A percentile compares a stretch with the other conserved stretches of the same genome.
Evolutionary conservation across 2,329 filamentous ascomycete genomes (phyloP).

Genomic region (Claviceps spartinae): DNA sequence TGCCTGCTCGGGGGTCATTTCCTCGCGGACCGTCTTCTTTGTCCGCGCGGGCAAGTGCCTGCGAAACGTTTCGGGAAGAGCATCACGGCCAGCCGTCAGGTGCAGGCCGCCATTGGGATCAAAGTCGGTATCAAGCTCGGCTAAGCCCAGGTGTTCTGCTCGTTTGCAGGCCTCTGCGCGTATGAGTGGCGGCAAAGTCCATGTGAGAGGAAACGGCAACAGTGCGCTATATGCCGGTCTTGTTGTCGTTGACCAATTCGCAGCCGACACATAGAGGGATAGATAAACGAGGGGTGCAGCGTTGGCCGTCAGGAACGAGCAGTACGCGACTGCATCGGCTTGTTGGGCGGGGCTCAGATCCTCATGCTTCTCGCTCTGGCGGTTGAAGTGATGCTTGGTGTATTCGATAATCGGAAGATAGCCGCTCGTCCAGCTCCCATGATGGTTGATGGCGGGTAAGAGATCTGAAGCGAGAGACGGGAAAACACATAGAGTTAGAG

Average conservation of each 20-base stretch:
- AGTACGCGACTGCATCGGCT: slow-evolving; percentile 38
- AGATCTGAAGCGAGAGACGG: slow-evolving; percentile 27
- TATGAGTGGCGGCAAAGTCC: slow-evolving; percentile 64
- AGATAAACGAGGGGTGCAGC: slow-evolving; percentile 72
- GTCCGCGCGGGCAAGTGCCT: slow-evolving; percentile 25
- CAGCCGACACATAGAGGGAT: slow-evolving; percentile 76
- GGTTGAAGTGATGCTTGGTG: slow-evolving; percentile 16
- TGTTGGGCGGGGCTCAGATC: slow-evolving; percentile 24
- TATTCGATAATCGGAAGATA: slow-evolving; percentile 48
- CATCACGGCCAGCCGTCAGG: slow-evolving; percentile 22
- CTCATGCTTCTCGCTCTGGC: slow-evolving; percentile 21
- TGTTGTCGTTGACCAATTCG: slow-evolving; percentile 70
- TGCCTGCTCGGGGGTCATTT: slow-evolving; percentile 57
- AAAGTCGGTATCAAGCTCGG: slow-evolving; percentile 50
- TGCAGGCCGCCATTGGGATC: slow-evolving; percentile 24
- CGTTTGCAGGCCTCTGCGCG: slow-evolving; percentile 56
- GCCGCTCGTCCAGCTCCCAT: slow-evolving; percentile 41
- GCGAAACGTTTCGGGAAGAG: slow-evolving; percentile 26
- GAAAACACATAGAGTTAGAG: slow-evolving; percentile 4
- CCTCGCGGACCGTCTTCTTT: slow-evolving; percentile 43
- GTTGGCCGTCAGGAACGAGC: slow-evolving; percentile 59
- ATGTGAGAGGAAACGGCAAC: slow-evolving; percentile 77
- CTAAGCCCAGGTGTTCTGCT: slow-evolving; percentile 57
- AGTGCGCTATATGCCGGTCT: slow-evolving; percentile 69
- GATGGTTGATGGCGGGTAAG: slow-evolving; percentile 41